Conservation (phyloP, 306 rosid species). For the Boehmeria nivea region DNA sequence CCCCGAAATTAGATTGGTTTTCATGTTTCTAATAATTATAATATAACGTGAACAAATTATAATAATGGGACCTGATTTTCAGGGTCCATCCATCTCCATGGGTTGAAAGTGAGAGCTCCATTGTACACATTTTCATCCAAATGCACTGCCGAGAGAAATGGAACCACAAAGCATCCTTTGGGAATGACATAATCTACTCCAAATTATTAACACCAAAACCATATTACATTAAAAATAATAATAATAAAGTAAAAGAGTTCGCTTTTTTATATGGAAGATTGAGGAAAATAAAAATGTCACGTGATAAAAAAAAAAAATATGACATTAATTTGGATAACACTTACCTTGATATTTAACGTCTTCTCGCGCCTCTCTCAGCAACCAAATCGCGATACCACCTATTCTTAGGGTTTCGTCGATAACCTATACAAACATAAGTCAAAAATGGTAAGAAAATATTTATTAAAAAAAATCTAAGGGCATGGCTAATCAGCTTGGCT, state of each 20-base stretch:
- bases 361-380: constrained; percentile 86
- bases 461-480: too few relatives aligned
- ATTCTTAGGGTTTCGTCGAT: constrained; percentile 89
- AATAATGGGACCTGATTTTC: constrained; percentile 49
- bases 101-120: constrained; percentile 66
- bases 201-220: not conserved
- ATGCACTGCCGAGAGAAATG: constrained; percentile 94
- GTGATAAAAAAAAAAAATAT: too few relatives aligned
- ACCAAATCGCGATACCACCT: constrained; percentile 95
- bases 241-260: too few relatives aligned
- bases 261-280: too few relatives aligned
- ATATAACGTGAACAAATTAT: too few relatives aligned
- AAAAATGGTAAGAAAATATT: not conserved
- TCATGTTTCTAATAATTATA: too few relatives aligned
- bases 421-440: constrained; percentile 37
- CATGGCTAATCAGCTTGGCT: too few relatives aligned
- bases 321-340: too few relatives aligned
- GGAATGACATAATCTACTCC: constrained; percentile 67
- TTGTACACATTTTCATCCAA: constrained; percentile 68
- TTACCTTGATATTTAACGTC: constrained; percentile 77
- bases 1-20: too few relatives aligned
- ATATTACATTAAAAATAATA: too few relatives aligned
- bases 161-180: constrained; percentile 88
- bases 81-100: constrained; percentile 95
- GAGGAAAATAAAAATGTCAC: too few relatives aligned